Base-by-base conservation (phyloP, 2,329 filamentous ascomycete species). In the Dothideomycetidae sp. region DNA sequence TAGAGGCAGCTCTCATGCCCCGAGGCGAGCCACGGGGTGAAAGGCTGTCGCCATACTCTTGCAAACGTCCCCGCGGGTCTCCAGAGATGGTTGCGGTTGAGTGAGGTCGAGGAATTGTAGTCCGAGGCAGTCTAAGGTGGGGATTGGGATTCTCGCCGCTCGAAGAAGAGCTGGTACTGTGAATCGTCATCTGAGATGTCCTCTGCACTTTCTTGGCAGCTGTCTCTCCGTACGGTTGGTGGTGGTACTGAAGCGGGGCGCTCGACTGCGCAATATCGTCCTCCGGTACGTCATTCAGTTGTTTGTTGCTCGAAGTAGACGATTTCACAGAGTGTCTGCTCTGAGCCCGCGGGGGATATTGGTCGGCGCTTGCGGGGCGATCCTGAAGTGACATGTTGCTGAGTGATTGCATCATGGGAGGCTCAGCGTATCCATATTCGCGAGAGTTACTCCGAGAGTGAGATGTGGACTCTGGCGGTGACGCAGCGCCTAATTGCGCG, bases 11-110 rank as follows among this genome's bases (percentile, higher is more conserved):
- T 29, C 68, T 64, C 10, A 56, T 62, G 26, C 43, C 50, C 15
- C 51, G 44, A n/a, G 59, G 62, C 5, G 63, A 65, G 26, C 56
- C 57, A 44, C 53, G 31, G 53, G 51, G 11, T 50, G 45, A 35
- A 9, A 56, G 10, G 13, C 23, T 42, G 16, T 64, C 46, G 30
- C 54, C 49, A 11, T 68, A 73, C 18, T 66, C 53, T 11, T 66
- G 60, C 45, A 63, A 64, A 21, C 78, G 73, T 21, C 78, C 76
- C 36, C 77, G 72, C 43, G 74, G 60, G 33, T 93, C 84, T 11
- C 81, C 84, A 33, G 71, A 71, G 10, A 72, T 67, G 2, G 82
- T 90, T 56, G 85, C 86, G 4, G 78, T 67, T 10, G 86, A 93
- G 15, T 68, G 68, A 4, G 85, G 85, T 36, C 86, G 70, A 29